Percentiles rank a stretch among this genome's conserved stretches.
Conservation (phyloP, 2,329 filamentous ascomycete species). For the Calonectria ilicicola region DNA sequence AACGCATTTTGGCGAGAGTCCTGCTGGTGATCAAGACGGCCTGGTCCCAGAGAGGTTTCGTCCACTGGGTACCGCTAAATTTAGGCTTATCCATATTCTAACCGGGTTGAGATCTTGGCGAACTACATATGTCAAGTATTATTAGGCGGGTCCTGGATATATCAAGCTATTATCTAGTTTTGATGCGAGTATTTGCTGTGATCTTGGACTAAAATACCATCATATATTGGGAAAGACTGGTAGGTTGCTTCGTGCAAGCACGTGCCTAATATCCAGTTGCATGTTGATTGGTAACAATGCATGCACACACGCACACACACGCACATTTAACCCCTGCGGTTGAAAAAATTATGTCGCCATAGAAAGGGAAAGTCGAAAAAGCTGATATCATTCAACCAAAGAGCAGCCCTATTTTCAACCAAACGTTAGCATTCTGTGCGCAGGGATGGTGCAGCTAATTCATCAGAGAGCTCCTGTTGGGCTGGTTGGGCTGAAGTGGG, state of each 20-base stretch:
- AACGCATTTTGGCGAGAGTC: background rate
- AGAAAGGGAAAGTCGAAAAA: background rate
- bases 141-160: background rate
- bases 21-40: background rate
- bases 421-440: background rate
- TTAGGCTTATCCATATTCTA: background rate
- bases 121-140: background rate
- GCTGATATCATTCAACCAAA: background rate
- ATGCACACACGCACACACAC: no score
- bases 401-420: background rate
- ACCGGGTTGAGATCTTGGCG: background rate
- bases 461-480: background rate
- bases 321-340: background rate
- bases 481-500: constrained; percentile 17
- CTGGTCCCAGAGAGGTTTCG: background rate
- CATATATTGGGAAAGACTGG: background rate
- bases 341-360: background rate
- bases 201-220: background rate
- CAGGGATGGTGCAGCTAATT: constrained; percentile 3
- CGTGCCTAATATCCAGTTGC: background rate
- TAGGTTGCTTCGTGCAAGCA: background rate
- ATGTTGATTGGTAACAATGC: background rate
- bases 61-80: background rate
- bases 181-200: background rate
- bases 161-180: background rate